phyloP scores from a whole-genome alignment of 495 filamentous ascomycete species.

The Trichodelitschia bisporula region DNA sequence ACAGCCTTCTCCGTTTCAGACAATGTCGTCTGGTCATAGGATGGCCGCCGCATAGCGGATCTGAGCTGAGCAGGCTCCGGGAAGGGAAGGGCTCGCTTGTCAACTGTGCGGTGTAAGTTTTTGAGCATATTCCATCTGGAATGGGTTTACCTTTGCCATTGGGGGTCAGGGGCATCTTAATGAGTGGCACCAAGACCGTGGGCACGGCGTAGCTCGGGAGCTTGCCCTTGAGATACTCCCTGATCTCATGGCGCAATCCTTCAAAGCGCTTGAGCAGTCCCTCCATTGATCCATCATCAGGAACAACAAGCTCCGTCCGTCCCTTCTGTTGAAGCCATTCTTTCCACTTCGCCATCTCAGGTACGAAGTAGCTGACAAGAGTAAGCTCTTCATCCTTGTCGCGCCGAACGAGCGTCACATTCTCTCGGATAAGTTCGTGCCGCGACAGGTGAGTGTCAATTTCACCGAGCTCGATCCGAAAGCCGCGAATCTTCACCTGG shows the following conservation, averaged over 20 bases:
- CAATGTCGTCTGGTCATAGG: constrained; percentile 15
- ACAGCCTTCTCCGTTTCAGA: constrained; percentile 41
- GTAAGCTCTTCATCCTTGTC: constrained; percentile 80
- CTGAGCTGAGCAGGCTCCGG: constrained; percentile 45
- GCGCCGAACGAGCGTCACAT: constrained; percentile 64
- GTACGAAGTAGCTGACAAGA: constrained; percentile 78
- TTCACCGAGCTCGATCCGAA: constrained; percentile 84
- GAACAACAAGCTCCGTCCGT: neutral
- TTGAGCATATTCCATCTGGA: too few species aligned
- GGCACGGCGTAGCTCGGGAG: constrained; percentile 69
- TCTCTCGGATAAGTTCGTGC: constrained; percentile 60
- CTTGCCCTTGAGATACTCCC: constrained; percentile 47
- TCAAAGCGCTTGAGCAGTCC: constrained; percentile 37
- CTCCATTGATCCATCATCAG: constrained; percentile 25
- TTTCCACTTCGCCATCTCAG: constrained; percentile 48
- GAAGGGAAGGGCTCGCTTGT: constrained; percentile 77
- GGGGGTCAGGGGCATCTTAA: constrained; percentile 68
- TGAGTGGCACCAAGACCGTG: constrained; percentile 51
- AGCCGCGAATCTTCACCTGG: constrained; percentile 89
- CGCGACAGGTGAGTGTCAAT: constrained; percentile 69
- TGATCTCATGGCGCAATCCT: constrained; percentile 45
- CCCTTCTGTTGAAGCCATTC: constrained; percentile 32
- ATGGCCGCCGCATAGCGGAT: constrained; percentile 16
- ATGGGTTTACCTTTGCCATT: too few species aligned
- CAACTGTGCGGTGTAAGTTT: too few species aligned